These are phyloP conservation scores for Carex littledalei DNA, from an alignment of 176 grass and related monocot species.

Conservation along the genomic window DNA sequence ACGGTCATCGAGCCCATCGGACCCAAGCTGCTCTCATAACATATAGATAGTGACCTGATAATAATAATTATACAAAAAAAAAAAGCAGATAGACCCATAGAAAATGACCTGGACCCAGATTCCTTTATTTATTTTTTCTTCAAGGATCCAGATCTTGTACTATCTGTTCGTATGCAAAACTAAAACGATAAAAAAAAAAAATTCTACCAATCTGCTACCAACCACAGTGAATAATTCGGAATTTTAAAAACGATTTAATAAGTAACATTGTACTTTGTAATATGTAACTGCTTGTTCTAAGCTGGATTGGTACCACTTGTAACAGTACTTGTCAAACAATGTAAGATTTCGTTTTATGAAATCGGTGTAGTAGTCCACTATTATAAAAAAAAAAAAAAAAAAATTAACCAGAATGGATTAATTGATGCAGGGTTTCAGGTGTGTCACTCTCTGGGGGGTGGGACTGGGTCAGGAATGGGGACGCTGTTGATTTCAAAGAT, in stretches of 20 bases:
- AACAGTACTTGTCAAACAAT: no score
- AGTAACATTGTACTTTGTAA: no score
- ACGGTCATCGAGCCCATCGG: no score
- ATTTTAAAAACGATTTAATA: neutral
- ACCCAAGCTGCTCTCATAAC: no score
- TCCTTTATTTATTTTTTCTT: neutral
- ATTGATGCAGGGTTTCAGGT: conserved; percentile 62
- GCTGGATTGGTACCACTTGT: no score
- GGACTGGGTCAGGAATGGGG: conserved; percentile 75
- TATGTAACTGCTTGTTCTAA: no score
- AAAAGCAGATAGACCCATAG: neutral
- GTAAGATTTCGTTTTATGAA: no score
- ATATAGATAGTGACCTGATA: neutral
- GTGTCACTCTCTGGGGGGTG: conserved; percentile 69
- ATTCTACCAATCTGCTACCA: neutral
- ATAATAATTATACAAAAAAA: neutral
- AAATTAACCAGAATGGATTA: neutral
- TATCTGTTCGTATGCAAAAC: neutral
- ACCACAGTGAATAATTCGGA: neutral
- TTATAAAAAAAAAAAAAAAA: no score
- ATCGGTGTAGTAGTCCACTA: no score
- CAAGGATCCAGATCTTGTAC: neutral
- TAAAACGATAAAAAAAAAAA: neutral
- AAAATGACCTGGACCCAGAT: neutral
- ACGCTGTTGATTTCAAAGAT: conserved; percentile 82